These are phyloP conservation scores for Lunularia cruciata DNA, from an alignment of 225 moss, liverwort and hornwort species.

Conservation along the genomic window DNA sequence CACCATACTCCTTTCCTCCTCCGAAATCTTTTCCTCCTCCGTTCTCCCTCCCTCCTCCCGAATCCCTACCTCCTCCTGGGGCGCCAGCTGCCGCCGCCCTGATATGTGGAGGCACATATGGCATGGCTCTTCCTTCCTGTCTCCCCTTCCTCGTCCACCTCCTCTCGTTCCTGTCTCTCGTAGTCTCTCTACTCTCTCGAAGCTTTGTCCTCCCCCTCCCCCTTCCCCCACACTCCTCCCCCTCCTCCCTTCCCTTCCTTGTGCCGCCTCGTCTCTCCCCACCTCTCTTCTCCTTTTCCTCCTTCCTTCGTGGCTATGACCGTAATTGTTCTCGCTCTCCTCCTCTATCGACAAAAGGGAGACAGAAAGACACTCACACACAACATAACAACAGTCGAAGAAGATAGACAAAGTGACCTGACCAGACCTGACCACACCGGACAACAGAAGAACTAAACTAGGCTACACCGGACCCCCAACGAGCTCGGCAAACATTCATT, in stretches of 20 bases:
- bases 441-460: no score
- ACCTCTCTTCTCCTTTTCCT: background rate
- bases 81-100: constrained; percentile 94
- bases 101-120: constrained; percentile 99
- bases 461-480: no score
- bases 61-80: constrained; percentile 35
- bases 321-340: no score
- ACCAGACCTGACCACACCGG: no score
- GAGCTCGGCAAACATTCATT: no score
- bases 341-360: background rate
- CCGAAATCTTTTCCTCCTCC: constrained; percentile 32
- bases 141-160: constrained; percentile 7
- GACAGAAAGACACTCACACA: no score
- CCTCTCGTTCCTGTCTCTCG: background rate
- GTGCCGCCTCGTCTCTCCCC: no score
- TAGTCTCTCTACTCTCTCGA: background rate
- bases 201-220: background rate
- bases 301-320: background rate
- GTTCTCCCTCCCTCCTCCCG: constrained; percentile 40
- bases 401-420: background rate
- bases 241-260: background rate
- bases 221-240: background rate
- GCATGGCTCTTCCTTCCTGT: constrained; percentile 66
- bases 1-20: constrained; percentile 66
- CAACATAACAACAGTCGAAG: no score